These are phyloP conservation scores for Diaporthe helianthi DNA, from an alignment of 2,329 filamentous ascomycete genomes.

Conservation along the genomic window DNA sequence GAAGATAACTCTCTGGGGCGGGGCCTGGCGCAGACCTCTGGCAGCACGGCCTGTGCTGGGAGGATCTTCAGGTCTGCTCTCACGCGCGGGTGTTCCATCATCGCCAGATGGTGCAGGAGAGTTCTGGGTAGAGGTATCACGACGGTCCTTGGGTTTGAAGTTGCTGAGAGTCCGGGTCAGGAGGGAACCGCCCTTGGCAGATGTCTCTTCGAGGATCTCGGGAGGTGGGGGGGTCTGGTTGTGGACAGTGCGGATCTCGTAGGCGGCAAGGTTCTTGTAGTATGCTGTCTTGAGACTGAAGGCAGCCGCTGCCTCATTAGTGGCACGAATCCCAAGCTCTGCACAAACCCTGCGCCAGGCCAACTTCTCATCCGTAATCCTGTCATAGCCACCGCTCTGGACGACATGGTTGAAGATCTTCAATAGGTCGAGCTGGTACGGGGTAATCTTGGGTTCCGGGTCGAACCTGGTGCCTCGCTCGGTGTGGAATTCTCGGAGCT, in stretches of 20 bases:
- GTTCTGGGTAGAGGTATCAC: conserved; percentile 61
- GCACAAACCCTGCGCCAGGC: conserved; percentile 83
- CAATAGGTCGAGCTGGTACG: conserved; percentile 76
- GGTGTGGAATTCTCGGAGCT: conserved; percentile 76
- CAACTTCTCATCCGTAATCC: conserved; percentile 81
- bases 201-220: conserved; percentile 86
- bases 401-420: conserved; percentile 81
- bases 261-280: conserved; percentile 88
- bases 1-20: conserved; percentile 83
- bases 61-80: conserved; percentile 57
- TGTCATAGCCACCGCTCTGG: conserved; percentile 83
- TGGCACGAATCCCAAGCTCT: conserved; percentile 76
- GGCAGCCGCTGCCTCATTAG: conserved; percentile 81
- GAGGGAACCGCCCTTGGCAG: conserved; percentile 83
- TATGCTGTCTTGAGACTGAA: conserved; percentile 88
- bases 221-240: conserved; percentile 83
- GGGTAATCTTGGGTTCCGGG: conserved; percentile 80
- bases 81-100: conserved; percentile 64
- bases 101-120: conserved; percentile 64
- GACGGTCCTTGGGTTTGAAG: conserved; percentile 60
- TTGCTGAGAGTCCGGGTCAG: conserved; percentile 81
- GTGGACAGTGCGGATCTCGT: conserved; percentile 81
- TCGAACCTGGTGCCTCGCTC: conserved; percentile 82
- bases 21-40: conserved; percentile 78
- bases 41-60: conserved; percentile 64